Evolutionary conservation across 1,139 yeast genomes (phyloP).

Genomic region (Yamadazyma sp.): DNA sequence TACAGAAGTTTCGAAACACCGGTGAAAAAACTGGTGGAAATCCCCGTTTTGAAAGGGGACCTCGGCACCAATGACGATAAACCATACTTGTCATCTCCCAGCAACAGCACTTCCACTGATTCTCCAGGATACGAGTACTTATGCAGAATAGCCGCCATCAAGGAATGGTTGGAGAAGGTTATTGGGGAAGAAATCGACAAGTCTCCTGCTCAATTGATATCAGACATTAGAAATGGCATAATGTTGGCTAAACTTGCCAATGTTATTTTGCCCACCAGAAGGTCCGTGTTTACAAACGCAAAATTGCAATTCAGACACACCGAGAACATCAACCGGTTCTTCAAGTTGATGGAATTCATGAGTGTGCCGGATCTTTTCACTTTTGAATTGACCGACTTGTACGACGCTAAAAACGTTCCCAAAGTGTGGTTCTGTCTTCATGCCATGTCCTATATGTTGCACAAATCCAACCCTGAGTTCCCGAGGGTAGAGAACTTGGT

Average conservation of each 20-base stretch:
- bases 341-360: slow-evolving; percentile 66
- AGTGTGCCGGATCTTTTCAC: slow-evolving; percentile 84
- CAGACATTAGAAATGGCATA: slow-evolving; percentile 77
- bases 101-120: slow-evolving; percentile 28
- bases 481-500: slow-evolving; percentile 67
- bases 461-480: slow-evolving; percentile 49
- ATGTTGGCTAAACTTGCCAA: slow-evolving; percentile 77
- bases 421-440: slow-evolving; percentile 93
- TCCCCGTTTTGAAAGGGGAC: slow-evolving; percentile 17
- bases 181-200: slow-evolving; percentile 56
- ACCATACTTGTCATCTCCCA: slow-evolving; percentile 28
- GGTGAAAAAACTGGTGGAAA: slow-evolving; percentile 10
- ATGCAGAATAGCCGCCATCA: slow-evolving; percentile 86
- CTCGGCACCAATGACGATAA: slow-evolving; percentile 13
- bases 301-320: slow-evolving; percentile 85
- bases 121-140: slow-evolving; percentile 71
- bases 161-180: slow-evolving; percentile 46
- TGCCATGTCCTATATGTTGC: slow-evolving; percentile 74
- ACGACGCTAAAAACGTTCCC: slow-evolving; percentile 90
- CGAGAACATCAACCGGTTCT: slow-evolving; percentile 86
- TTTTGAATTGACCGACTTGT: slow-evolving; percentile 88
- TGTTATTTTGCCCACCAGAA: slow-evolving; percentile 68
- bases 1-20: slow-evolving; percentile 15
- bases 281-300: slow-evolving; percentile 36
- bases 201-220: slow-evolving; percentile 49